phyloP scores from a whole-genome alignment of 1,284 basidiomycete species.

The Apiotrichum gracile region DNA sequence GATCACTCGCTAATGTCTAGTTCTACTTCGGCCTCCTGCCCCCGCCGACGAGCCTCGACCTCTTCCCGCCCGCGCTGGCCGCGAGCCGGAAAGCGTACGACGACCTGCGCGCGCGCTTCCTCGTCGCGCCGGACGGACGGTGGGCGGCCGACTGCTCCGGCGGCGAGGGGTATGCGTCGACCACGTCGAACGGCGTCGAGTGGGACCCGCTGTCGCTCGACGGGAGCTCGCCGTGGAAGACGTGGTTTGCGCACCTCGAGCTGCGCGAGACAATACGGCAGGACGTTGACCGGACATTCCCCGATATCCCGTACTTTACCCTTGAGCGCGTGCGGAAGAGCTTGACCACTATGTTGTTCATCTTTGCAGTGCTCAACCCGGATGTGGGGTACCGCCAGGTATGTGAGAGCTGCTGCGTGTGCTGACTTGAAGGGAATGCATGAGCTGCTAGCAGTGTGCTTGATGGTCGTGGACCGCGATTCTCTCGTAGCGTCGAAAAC shows the following conservation, averaged over 20 bases:
- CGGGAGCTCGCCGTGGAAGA: slow-evolving; percentile 80
- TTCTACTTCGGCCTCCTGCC: slow-evolving; percentile 46
- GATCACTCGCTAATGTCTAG: no score
- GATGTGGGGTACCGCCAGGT: slow-evolving; percentile 70
- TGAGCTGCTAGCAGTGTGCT: slow-evolving; percentile 78
- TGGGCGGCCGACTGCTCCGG: slow-evolving; percentile 48
- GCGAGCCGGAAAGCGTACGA: slow-evolving; percentile 36
- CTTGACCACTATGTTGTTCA: slow-evolving; percentile 75
- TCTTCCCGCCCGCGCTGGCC: slow-evolving; percentile 29
- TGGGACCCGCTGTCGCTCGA: slow-evolving; percentile 79
- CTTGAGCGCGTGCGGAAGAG: slow-evolving; percentile 65
- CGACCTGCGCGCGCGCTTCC: slow-evolving; percentile 41
- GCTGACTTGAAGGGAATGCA: slow-evolving; percentile 76
- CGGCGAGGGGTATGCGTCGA: slow-evolving; percentile 22
- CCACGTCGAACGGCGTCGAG: slow-evolving; percentile 47
- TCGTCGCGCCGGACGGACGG: slow-evolving; percentile 49
- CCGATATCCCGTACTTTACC: slow-evolving; percentile 82
- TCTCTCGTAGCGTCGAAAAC: slow-evolving; percentile 49
- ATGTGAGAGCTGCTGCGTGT: background rate
- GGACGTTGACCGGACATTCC: slow-evolving; percentile 92
- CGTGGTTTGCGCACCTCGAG: slow-evolving; percentile 82
- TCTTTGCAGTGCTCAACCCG: slow-evolving; percentile 69
- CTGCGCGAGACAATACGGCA: slow-evolving; percentile 77
- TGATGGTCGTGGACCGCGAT: slow-evolving; percentile 75
- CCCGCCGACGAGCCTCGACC: slow-evolving; percentile 35